Evolutionary conservation across 345 rosid species (phyloP).

Genomic region (Raphanus raphanistrum): DNA sequence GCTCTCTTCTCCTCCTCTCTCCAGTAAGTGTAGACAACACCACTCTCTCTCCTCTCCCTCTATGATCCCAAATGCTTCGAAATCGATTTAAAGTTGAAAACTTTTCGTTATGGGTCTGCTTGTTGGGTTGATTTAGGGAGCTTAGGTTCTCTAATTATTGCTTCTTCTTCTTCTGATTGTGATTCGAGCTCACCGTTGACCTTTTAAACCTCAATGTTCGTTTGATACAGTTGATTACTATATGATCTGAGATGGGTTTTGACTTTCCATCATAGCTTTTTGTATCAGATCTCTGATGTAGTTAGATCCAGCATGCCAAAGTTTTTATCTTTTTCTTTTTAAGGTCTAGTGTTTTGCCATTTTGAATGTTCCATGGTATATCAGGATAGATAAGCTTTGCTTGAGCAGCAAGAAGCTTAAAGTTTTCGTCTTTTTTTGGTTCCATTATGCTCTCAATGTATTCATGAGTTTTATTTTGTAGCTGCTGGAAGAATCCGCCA

Average conservation of each 20-base stretch:
- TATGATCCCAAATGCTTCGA: background rate
- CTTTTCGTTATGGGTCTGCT: slow-evolving; percentile 14
- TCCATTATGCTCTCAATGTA: background rate
- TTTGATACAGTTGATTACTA: no score
- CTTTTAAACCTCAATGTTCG: slow-evolving; percentile 13
- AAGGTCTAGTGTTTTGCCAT: no score
- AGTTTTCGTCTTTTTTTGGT: background rate
- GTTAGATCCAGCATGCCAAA: no score
- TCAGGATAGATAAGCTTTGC: no score
- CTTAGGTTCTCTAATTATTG: slow-evolving; percentile 12
- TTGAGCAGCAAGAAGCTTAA: background rate
- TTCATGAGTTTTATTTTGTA: slow-evolving; percentile 33
- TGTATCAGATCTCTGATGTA: no score
- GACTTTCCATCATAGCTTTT: no score
- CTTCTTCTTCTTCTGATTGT: background rate
- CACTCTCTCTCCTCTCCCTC: background rate
- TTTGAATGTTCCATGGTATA: no score
- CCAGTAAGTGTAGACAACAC: slow-evolving; percentile 14
- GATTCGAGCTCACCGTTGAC: slow-evolving; percentile 24
- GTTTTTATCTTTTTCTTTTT: no score
- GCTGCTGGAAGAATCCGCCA: slow-evolving; percentile 44
- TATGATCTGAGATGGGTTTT: no score
- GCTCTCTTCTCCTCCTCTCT: slow-evolving; percentile 58
- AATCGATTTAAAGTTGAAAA: background rate
- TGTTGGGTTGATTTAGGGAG: background rate